These are phyloP conservation scores for Lasiosphaeriaceae sp. DNA, from an alignment of 495 filamentous ascomycete genomes.

Conservation along the genomic window DNA sequence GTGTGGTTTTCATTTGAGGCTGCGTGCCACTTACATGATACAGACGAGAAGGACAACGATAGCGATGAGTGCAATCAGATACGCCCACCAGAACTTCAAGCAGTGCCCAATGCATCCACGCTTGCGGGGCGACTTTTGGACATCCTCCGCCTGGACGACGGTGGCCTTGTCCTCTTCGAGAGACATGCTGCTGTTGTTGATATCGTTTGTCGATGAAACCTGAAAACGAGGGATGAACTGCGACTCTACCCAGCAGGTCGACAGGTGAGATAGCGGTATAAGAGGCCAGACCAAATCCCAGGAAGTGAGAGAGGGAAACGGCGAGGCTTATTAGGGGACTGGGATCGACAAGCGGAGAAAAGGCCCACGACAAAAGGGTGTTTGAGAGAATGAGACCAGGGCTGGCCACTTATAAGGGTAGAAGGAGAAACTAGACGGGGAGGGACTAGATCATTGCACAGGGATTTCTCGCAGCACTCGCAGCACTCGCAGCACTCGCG, in stretches of 20 bases:
- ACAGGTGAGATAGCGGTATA: not conserved
- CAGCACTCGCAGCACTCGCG: no score
- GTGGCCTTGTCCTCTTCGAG: conserved; percentile 24
- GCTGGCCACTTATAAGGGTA: not conserved
- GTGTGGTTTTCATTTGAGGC: not conserved
- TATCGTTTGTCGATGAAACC: not conserved
- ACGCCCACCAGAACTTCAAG: conserved; percentile 66
- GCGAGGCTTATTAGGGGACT: not conserved
- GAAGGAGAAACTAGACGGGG: no score
- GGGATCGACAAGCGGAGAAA: not conserved
- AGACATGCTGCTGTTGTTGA: conserved; percentile 16
- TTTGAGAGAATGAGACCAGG: not conserved
- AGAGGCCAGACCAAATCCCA: not conserved
- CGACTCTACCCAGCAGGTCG: not conserved
- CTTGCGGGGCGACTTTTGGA: conserved; percentile 20
- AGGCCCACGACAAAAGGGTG: not conserved
- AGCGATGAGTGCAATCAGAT: conserved; percentile 56
- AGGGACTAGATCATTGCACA: no score
- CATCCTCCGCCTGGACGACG: conserved; percentile 21
- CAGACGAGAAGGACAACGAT: conserved; percentile 58
- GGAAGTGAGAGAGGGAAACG: not conserved
- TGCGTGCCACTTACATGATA: conserved; percentile 57
- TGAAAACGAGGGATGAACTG: not conserved
- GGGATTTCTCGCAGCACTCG: no score
- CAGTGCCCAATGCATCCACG: conserved; percentile 38